Percentiles rank a stretch among this genome's conserved stretches.
Conservation (phyloP, 2,329 filamentous ascomycete genomes). For the Arthroderma uncinatum region DNA sequence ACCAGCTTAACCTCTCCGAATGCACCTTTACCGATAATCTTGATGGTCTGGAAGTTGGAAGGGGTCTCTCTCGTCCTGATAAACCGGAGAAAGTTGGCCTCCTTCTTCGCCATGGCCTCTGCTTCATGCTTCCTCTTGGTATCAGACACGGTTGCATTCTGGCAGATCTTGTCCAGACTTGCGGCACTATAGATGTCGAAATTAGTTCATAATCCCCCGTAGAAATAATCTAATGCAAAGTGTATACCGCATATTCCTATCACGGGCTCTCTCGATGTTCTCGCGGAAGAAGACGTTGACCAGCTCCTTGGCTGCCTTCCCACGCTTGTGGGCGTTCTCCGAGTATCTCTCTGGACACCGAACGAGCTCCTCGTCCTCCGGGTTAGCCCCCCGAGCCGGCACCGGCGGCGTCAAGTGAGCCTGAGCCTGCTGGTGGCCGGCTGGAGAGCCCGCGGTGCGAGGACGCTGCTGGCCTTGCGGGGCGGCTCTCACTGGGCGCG, state of each 20-base stretch:
- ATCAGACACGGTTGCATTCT: conserved; percentile 62
- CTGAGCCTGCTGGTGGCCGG: conserved; percentile 41
- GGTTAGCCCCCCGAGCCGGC: conserved; percentile 46
- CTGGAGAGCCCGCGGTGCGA: conserved; percentile 64
- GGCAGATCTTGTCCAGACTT: conserved; percentile 77
- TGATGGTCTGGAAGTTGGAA: conserved; percentile 89
- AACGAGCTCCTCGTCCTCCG: conserved; percentile 61
- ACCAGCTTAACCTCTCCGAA: conserved; percentile 98
- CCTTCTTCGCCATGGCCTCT: conserved; percentile 72
- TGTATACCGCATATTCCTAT: conserved; percentile 80
- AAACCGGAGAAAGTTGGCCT: conserved; percentile 97
- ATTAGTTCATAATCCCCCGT: neutral
- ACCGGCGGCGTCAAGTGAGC: conserved; percentile 60
- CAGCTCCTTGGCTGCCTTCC: conserved; percentile 53
- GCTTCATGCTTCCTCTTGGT: conserved; percentile 73
- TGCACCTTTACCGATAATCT: conserved; percentile 97
- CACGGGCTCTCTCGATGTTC: conserved; percentile 88
- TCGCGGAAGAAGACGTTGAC: conserved; percentile 88
- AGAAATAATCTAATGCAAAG: neutral
- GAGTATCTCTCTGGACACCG: conserved; percentile 76
- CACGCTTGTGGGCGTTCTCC: conserved; percentile 68
- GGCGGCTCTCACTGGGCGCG: conserved; percentile 57
- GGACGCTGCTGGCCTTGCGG: conserved; percentile 52
- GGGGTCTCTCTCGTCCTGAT: conserved; percentile 93
- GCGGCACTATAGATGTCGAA: conserved; percentile 54